These are phyloP conservation scores for Nepenthes gracilis DNA, from an alignment of 148 eudicot species.

Conservation along the genomic window DNA sequence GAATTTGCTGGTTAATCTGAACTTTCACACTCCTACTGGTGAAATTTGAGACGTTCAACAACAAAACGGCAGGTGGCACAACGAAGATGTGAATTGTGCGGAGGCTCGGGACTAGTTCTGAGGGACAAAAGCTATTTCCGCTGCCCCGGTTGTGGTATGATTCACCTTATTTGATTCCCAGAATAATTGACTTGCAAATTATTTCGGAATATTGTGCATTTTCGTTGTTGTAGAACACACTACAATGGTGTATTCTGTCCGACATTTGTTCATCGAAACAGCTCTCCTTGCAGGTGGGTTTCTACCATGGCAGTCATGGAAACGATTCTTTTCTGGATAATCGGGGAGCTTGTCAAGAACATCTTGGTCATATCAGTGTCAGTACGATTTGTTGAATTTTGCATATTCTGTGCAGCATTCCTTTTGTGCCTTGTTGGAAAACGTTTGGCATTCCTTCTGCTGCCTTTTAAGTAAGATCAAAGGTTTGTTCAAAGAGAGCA, in stretches of 20 bases:
- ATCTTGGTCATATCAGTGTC: not conserved
- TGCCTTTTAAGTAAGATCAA: no score
- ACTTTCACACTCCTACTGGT: not conserved
- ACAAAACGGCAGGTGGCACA: constrained; percentile 41
- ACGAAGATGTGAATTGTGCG: constrained; percentile 49
- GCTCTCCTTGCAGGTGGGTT: constrained; percentile 56
- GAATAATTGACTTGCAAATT: not conserved
- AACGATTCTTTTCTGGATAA: constrained; percentile 74
- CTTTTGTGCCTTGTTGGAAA: no score
- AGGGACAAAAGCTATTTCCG: constrained; percentile 73
- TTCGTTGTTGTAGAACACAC: not conserved
- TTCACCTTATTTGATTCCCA: not conserved
- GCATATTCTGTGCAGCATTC: no score
- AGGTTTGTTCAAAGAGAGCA: no score
- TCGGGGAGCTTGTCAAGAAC: not conserved
- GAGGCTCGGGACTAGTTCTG: constrained; percentile 78
- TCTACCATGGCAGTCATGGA: constrained; percentile 98
- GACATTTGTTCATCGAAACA: not conserved
- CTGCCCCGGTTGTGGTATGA: constrained; percentile 72
- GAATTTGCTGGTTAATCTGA: not conserved
- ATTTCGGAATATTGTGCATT: not conserved
- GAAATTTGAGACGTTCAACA: not conserved
- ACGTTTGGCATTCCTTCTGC: no score
- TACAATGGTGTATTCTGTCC: not conserved
- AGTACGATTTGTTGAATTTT: not conserved